Evolutionary conservation across 2,329 filamentous ascomycete genomes (phyloP), one percentile per base, ranked within the genome.

Genomic region (Aspergillus brunneoviolaceus): DNA sequence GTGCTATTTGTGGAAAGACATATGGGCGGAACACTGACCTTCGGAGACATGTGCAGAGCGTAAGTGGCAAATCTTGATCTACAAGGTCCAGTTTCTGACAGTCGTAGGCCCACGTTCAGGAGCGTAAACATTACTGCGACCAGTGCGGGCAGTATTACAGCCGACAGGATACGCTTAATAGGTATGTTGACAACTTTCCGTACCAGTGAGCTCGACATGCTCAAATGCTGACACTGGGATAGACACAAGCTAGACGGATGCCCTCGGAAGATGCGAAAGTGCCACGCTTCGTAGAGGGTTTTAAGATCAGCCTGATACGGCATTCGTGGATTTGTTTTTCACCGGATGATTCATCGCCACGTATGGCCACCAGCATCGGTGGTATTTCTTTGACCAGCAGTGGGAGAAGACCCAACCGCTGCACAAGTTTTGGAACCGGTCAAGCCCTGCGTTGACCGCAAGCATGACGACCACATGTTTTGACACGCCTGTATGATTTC

Each of bases 21-120:
- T 96, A 96, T 74, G 90, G 91, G 19, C 85, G 92, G 67, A 92
- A 89, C 76, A 93, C 92, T 1, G 92, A 96, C 73, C 82, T 96
- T 25, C 76, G 76, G 48, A 79, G 86, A 60, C 84, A 86, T 70
- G 70, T 79, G 52, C 74, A 80, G 62, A 84, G 80, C 64, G 84
- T 85, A 73, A 75, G 82, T 75, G 9, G 12, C 29, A 31, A 23
- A 16, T 1, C 1, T 5, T 35, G 21, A 2, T 49, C 49, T 54
- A 5, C 4, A 42, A 21, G 25, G 5, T 45, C 31, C 33, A 29
- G 21, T 51, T 56, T 77, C 83, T 65, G 82, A 88, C 71, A 79
- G 84, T 82, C 45, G 7, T 70, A 85, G 78, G 89, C 95, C 11
- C 91, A 96, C 71, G 81, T 87, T 72, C 92, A 91, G 75, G 82